phyloP scores from a whole-genome alignment of 768 basidiomycete species.

The Phanerochaete carnosa region DNA sequence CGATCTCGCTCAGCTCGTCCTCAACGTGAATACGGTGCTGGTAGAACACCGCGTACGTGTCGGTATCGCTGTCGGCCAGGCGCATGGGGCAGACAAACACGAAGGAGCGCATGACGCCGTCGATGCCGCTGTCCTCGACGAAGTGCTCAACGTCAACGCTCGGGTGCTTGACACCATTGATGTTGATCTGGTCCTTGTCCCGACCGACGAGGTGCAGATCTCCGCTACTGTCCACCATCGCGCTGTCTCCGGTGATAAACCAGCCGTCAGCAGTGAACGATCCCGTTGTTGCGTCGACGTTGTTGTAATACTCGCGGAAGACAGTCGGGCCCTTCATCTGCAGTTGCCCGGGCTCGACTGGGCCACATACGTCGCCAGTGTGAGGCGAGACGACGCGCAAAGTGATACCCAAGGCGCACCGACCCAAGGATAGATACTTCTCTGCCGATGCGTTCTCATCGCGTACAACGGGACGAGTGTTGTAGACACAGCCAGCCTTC shows the following conservation, averaged over 20 bases:
- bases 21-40: conserved; percentile 22
- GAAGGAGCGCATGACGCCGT: conserved; percentile 32
- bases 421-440: conserved; percentile 35
- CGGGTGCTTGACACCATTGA: conserved; percentile 41
- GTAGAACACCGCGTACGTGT: conserved; percentile 43
- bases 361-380: not conserved
- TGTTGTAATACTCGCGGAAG: conserved; percentile 5
- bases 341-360: conserved; percentile 19
- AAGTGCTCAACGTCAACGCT: conserved; percentile 34
- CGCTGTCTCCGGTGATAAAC: conserved; percentile 62
- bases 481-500: conserved; percentile 40
- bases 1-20: conserved; percentile 15
- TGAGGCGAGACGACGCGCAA: conserved; percentile 26
- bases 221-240: conserved; percentile 36
- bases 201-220: conserved; percentile 37
- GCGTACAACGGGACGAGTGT: conserved; percentile 24
- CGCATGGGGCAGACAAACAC: conserved; percentile 38
- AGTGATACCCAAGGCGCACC: conserved; percentile 32
- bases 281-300: not conserved
- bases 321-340: not conserved
- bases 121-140: too few species aligned
- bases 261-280: conserved; percentile 47
- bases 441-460: conserved; percentile 16
- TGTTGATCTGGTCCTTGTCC: conserved; percentile 37
- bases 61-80: conserved; percentile 35